phyloP scores from a whole-genome alignment of 2,329 filamentous ascomycete species.

The Didymosphaeria variabile region DNA sequence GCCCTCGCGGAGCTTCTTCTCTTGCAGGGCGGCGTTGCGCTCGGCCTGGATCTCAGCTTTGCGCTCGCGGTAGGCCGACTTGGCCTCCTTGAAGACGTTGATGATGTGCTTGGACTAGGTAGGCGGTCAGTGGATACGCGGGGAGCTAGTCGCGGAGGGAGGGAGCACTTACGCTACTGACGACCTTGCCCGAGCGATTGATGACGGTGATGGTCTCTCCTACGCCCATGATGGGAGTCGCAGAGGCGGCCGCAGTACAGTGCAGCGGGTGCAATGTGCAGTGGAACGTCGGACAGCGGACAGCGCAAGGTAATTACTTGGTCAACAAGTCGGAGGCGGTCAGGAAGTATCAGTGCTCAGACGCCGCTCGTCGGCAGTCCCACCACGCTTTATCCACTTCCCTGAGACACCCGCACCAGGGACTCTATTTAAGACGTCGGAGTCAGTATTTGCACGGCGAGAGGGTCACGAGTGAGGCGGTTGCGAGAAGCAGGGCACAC shows the following conservation, averaged over 20 bases:
- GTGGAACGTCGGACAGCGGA: slow-evolving; percentile 31
- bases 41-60: slow-evolving; percentile 82
- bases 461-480: slow-evolving; percentile 36
- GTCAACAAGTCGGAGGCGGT: slow-evolving; percentile 34
- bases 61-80: slow-evolving; percentile 84
- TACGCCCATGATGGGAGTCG: slow-evolving; percentile 47
- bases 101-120: slow-evolving; percentile 85
- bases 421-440: slow-evolving; percentile 15
- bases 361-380: slow-evolving; percentile 12
- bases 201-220: slow-evolving; percentile 86
- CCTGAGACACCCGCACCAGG: slow-evolving; percentile 21
- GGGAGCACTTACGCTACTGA: slow-evolving; percentile 75
- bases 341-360: slow-evolving; percentile 34
- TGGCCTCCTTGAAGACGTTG: slow-evolving; percentile 91
- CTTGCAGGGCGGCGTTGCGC: slow-evolving; percentile 66
- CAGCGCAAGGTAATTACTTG: slow-evolving; percentile 30
- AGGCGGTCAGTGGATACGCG: slow-evolving; percentile 28
- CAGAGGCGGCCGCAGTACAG: slow-evolving; percentile 28
- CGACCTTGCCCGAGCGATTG: slow-evolving; percentile 89
- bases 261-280: slow-evolving; percentile 29
- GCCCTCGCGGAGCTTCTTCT: slow-evolving; percentile 68
- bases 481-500: slow-evolving; percentile 19
- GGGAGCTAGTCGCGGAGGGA: slow-evolving; percentile 14
- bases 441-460: slow-evolving; percentile 11
- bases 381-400: slow-evolving; percentile 23